A percentile compares a stretch with the other conserved stretches of the same genome.
These are phyloP conservation scores for Naganishia onofrii DNA, from an alignment of 768 basidiomycete species.

Conservation along the genomic window DNA sequence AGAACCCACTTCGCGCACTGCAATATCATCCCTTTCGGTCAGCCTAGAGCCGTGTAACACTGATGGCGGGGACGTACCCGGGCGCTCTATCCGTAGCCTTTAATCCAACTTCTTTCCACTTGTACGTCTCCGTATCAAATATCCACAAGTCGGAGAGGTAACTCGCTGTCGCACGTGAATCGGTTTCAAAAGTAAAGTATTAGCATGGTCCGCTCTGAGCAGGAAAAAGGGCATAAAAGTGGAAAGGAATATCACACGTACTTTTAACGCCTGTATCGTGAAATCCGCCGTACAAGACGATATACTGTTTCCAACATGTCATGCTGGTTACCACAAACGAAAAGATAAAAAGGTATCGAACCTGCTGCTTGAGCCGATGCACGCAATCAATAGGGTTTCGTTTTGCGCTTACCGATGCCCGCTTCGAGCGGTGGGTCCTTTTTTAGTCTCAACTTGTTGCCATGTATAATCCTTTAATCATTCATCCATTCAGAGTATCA, in stretches of 20 bases:
- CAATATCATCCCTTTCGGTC: too few species aligned
- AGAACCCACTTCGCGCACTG: constrained; percentile 63
- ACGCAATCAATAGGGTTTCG: too few species aligned
- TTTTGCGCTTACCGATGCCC: constrained; percentile 76
- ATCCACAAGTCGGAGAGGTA: constrained; percentile 82
- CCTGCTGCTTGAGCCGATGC: too few species aligned
- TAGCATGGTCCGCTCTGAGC: too few species aligned
- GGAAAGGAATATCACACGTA: constrained; percentile 53
- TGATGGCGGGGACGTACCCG: constrained; percentile 60
- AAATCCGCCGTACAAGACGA: constrained; percentile 86
- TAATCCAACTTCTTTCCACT: constrained; percentile 75
- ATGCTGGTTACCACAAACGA: constrained; percentile 58
- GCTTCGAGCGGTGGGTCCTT: constrained; percentile 72
- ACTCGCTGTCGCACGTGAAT: constrained; percentile 59
- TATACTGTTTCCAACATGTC: constrained; percentile 83
- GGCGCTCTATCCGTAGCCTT: constrained; percentile 69
- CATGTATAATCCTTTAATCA: constrained; percentile 63
- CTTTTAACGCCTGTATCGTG: constrained; percentile 81
- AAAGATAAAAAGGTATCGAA: too few species aligned
- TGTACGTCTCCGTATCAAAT: constrained; percentile 81
- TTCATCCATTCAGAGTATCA: too few species aligned
- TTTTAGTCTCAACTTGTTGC: constrained; percentile 85
- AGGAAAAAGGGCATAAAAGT: too few species aligned
- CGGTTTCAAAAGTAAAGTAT: too few species aligned
- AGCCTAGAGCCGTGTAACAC: too few species aligned